Base-by-base conservation (phyloP, 257 asterid genomes). In the Solanum paucissectum region DNA sequence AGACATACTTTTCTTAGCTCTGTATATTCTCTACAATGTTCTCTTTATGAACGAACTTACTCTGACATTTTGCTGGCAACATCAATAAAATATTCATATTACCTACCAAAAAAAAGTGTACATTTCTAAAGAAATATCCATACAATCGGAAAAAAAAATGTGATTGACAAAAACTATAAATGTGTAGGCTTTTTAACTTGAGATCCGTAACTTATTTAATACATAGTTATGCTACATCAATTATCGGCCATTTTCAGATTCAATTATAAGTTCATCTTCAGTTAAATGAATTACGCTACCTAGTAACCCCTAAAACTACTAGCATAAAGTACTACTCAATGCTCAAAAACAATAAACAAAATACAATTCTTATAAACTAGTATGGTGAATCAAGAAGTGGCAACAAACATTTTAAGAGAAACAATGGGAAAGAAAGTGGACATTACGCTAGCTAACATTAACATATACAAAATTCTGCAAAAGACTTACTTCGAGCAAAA, bases 401-500 rank as follows among this genome's bases (percentile, higher is more conserved):
- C 20, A 79, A 81, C 85, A 81, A 77, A 81, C 38, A 81, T 18
- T 46, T 81, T 29, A 81, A 49, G 85, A 81, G 29, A 81, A 16
- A 29, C 12, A 18, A 81, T 16, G 44, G 42, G 11, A 29, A 81
- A 29, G 18, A 5, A 81, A 46, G 84, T 27, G 27, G 18, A 27
- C 42, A 29, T 81, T 29, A 81, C 12, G 27, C 29, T 29, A 81
- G 13, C 85, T 32, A 81, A 16, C 40, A 81, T 18, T 81, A 29
- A 46, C 42, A 81, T 82, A 49, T 10, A 49, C 32, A 82, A 82
- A 49, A 46, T 9, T 46, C 86, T 49, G 69, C 79, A 20, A 85
- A 52, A 68, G 29, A 34, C 94, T 88, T 92, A 96, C 99, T 90
- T 95, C 97, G 87, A 96, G 97, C 91, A 96, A 91, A 89, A 91